A percentile compares a stretch with the other conserved stretches of the same genome.
Evolutionary conservation across 306 rosid species (phyloP).

Genomic region (Luffa acutangula): DNA sequence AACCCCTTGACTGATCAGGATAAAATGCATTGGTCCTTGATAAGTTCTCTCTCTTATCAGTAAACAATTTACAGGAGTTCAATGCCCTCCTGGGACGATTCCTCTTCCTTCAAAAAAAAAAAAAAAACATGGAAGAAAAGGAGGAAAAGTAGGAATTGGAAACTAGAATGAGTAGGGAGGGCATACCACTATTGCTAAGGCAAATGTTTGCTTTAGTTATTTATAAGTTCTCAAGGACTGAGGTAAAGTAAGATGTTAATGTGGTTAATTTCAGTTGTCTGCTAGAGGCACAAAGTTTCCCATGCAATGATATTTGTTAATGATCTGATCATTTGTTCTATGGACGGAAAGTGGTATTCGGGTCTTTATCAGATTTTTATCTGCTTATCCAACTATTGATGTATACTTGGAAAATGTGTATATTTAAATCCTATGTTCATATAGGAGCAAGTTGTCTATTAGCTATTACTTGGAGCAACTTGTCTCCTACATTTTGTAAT

Average conservation of each 20-base stretch:
- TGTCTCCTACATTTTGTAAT: no score
- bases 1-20: neutral
- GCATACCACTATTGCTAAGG: neutral
- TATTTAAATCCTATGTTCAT: neutral
- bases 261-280: neutral
- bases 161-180: neutral
- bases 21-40: neutral
- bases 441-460: slow-evolving; percentile 51
- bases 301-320: neutral
- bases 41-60: neutral
- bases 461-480: no score
- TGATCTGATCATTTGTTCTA: neutral
- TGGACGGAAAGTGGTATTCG: neutral
- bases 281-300: neutral
- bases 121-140: neutral
- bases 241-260: neutral
- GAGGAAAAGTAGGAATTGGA: neutral
- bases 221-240: neutral
- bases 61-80: neutral
- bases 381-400: slow-evolving; percentile 12
- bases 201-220: neutral
- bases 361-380: neutral
- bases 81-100: neutral
- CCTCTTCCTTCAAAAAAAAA: neutral
- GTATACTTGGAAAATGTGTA: neutral